These are phyloP conservation scores for Venturia effusa DNA, from an alignment of 2,329 filamentous ascomycete genomes.

Conservation along the genomic window DNA sequence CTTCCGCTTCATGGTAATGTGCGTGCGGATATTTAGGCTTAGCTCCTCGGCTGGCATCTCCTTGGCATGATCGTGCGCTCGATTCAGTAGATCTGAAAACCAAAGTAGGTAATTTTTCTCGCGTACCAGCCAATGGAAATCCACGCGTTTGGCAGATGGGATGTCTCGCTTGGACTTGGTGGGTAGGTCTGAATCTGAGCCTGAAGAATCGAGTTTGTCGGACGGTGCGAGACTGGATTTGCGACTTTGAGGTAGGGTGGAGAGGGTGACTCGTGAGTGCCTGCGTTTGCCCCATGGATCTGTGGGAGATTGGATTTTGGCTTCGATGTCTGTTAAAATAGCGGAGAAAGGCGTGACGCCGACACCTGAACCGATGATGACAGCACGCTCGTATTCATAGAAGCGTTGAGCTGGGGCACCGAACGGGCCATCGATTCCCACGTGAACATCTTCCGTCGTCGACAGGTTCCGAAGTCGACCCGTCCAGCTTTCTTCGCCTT, in stretches of 20 bases:
- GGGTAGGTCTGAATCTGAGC: background rate
- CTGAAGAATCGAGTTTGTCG: background rate
- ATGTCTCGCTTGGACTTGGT: background rate
- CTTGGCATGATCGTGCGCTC: conserved; percentile 25
- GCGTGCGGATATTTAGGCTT: conserved; percentile 45
- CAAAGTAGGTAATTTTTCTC: conserved; percentile 46
- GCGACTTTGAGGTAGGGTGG: background rate
- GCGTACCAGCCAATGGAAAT: conserved; percentile 51
- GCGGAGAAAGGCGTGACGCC: conserved; percentile 49
- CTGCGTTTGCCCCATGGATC: conserved; percentile 11
- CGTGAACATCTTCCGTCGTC: conserved; percentile 29
- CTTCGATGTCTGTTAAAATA: conserved; percentile 38
- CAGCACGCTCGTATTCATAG: conserved; percentile 45
- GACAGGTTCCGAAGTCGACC: conserved; percentile 34
- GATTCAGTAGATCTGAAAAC: conserved; percentile 47
- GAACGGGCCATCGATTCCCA: conserved; percentile 47
- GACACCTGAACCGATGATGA: conserved; percentile 47
- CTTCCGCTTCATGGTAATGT: conserved; percentile 45
- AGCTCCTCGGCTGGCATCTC: conserved; percentile 26
- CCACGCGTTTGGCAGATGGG: conserved; percentile 37
- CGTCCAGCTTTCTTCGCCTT: conserved; percentile 43
- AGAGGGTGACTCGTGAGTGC: background rate
- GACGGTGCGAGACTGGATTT: background rate
- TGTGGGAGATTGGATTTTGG: conserved; percentile 14
- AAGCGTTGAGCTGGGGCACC: conserved; percentile 49